Evolutionary conservation across 768 basidiomycete species (phyloP).

Genomic region (Steccherinum ochraceum): DNA sequence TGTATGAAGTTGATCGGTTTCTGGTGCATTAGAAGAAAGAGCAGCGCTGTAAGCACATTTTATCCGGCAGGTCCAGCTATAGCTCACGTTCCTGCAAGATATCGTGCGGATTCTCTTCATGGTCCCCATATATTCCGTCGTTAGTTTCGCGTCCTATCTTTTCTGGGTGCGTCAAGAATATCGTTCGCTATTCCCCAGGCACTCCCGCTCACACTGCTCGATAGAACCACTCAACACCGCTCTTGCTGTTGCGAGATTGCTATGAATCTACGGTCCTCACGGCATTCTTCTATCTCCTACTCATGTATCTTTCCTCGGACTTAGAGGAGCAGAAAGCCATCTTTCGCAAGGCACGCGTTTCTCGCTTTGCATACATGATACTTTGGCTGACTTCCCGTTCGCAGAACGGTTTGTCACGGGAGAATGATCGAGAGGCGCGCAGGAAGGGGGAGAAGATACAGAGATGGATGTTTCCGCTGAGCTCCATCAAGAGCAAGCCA

Average conservation of each 20-base stretch:
- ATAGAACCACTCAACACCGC: conserved; percentile 61
- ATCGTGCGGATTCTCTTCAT: conserved; percentile 72
- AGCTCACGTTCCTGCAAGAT: conserved; percentile 30
- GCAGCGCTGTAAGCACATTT: conserved; percentile 48
- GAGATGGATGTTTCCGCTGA: conserved; percentile 69
- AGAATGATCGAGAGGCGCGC: conserved; percentile 38
- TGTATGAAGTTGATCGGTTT: not conserved
- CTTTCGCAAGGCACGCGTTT: conserved; percentile 38
- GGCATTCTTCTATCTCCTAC: conserved; percentile 72
- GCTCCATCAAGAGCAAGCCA: conserved; percentile 57
- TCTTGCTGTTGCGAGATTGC: conserved; percentile 63
- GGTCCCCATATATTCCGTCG: conserved; percentile 68
- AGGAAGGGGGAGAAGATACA: conserved; percentile 38
- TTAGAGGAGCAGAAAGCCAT: conserved; percentile 53
- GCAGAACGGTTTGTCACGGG: conserved; percentile 46
- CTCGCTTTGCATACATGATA: not conserved
- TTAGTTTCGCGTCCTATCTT: conserved; percentile 62
- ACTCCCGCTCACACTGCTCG: not conserved
- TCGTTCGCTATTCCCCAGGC: not conserved
- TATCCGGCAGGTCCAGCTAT: not conserved
- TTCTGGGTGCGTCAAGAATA: conserved; percentile 48
- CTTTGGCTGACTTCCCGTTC: not conserved
- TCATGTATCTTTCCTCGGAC: conserved; percentile 63
- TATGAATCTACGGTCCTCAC: conserved; percentile 75
- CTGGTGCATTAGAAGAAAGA: conserved; percentile 65